These are phyloP conservation scores for Abrus precatorius DNA, from an alignment of 306 rosid species.

Conservation along the genomic window DNA sequence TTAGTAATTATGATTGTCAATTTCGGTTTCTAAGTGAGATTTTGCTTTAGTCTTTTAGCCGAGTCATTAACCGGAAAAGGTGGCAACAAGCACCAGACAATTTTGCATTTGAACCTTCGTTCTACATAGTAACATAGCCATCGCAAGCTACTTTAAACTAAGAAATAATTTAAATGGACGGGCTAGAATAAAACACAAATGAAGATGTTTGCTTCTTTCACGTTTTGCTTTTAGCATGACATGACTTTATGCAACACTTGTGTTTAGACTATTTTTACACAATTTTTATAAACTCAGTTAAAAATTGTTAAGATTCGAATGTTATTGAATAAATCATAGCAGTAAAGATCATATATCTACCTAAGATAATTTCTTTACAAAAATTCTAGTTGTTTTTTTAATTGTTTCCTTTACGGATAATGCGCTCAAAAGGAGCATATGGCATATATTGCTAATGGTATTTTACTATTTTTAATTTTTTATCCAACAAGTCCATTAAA, in stretches of 20 bases:
- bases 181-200: neutral
- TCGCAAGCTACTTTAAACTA: neutral
- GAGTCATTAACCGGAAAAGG: neutral
- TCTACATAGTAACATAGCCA: slow-evolving; percentile 5
- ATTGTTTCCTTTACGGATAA: neutral
- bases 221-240: neutral
- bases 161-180: neutral
- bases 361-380: neutral
- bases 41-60: neutral
- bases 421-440: neutral
- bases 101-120: slow-evolving; percentile 9
- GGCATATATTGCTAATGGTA: neutral
- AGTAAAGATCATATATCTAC: neutral
- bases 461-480: neutral
- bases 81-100: neutral
- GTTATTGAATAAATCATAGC: neutral
- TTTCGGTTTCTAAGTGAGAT: neutral
- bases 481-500: slow-evolving; percentile 12
- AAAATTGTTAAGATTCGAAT: slow-evolving; percentile 7
- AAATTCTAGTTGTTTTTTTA: neutral
- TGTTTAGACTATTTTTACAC: neutral
- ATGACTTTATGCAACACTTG: neutral
- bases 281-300: neutral
- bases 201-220: neutral
- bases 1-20: neutral